Conservation (phyloP, 371 early-diverging fungal genomes). For the Coemansia sp. region DNA sequence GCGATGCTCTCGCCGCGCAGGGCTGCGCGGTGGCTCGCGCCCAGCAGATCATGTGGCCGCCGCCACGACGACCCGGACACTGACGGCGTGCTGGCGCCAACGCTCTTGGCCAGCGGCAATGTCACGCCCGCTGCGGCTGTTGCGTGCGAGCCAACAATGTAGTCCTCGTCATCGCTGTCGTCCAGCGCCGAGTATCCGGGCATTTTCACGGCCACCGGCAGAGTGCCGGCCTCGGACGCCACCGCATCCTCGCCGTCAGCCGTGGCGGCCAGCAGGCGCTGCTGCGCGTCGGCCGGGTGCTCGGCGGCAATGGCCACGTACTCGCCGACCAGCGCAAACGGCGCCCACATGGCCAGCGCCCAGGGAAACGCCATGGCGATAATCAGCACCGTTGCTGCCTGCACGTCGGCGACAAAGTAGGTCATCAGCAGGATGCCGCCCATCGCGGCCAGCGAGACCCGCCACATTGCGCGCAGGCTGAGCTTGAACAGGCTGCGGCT, state of each 20-base stretch:
- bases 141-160: constrained; percentile 20
- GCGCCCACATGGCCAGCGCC: constrained; percentile 91
- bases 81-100: background rate
- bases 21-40: background rate
- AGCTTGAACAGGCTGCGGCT: constrained; percentile 9
- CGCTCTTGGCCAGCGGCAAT: constrained; percentile 1
- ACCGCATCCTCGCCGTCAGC: background rate
- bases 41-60: constrained; percentile 7
- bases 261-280: constrained; percentile 6
- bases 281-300: background rate
- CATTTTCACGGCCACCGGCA: constrained; percentile 1
- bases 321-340: constrained; percentile 76
- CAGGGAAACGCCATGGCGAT: constrained; percentile 79
- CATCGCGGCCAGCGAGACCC: constrained; percentile 36
- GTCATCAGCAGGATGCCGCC: constrained; percentile 51
- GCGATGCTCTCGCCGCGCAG: constrained; percentile 37
- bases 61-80: constrained; percentile 15
- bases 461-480: constrained; percentile 38
- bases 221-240: background rate
- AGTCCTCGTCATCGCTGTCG: constrained; percentile 25
- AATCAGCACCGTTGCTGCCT: constrained; percentile 63
- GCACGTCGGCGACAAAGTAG: constrained; percentile 56
- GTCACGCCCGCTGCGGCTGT: constrained; percentile 8
- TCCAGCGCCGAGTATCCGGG: constrained; percentile 2
- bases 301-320: constrained; percentile 34